A percentile compares a stretch with the other conserved stretches of the same genome.
These are phyloP conservation scores for Magnaporthiopsis poae DNA, from an alignment of 2,329 filamentous ascomycete species.

Conservation along the genomic window DNA sequence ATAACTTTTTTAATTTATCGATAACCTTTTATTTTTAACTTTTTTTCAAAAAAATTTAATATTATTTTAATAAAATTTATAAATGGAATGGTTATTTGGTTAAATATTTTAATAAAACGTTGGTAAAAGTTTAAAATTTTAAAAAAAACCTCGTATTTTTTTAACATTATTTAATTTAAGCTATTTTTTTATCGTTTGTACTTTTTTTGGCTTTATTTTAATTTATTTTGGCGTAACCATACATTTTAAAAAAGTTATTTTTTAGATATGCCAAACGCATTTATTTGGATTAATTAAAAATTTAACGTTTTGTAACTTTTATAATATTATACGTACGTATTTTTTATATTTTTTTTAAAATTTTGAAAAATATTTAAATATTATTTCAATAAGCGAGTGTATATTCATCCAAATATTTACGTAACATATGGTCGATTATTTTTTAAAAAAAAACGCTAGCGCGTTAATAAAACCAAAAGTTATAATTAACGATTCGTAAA, in stretches of 20 bases:
- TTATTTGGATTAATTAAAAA: conserved; percentile 5
- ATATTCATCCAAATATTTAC: neutral
- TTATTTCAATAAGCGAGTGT: neutral
- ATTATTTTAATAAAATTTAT: conserved; percentile 15
- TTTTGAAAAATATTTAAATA: neutral
- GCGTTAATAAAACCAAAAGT: too few species aligned
- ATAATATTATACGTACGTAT: too few species aligned
- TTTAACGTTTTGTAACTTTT: conserved; percentile 2
- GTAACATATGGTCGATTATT: too few species aligned
- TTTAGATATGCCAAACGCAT: neutral
- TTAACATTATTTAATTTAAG: conserved; percentile 8
- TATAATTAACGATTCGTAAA: too few species aligned
- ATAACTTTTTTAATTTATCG: conserved; percentile 8
- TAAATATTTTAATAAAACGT: conserved; percentile 21
- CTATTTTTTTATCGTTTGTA: neutral
- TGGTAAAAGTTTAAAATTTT: conserved; percentile 25
- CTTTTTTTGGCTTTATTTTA: neutral
- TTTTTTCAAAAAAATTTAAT: conserved; percentile 8
- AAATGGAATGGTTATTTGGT: conserved; percentile 14
- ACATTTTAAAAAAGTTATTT: neutral
- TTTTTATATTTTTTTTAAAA: neutral
- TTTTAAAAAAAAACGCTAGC: too few species aligned
- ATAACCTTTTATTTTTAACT: conserved; percentile 14
- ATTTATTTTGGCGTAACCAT: neutral
- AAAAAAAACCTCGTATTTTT: conserved; percentile 19